Conservation (phyloP, 108 stramenopile genomes). For the Cyclotella distinguenda region DNA sequence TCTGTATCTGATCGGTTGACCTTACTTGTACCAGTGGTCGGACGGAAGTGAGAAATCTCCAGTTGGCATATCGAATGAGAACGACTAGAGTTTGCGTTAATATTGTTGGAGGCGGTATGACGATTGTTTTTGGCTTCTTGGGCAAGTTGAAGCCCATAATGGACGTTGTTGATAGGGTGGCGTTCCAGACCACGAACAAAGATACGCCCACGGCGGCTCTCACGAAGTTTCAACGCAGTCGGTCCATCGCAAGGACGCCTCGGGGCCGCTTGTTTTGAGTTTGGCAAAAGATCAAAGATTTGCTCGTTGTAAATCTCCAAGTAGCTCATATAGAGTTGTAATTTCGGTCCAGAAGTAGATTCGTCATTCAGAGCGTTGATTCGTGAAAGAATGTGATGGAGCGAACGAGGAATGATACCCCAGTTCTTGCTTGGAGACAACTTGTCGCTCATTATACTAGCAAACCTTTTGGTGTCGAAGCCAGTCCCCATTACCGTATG, state of each 20-base stretch:
- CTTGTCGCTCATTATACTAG: constrained; percentile 18
- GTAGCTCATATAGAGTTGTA: constrained; percentile 79
- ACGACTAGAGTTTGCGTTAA: constrained; percentile 90
- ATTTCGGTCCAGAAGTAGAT: constrained; percentile 13
- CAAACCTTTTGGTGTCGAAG: constrained; percentile 30
- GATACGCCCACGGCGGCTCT: constrained; percentile 76
- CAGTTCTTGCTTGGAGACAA: constrained; percentile 44
- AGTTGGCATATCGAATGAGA: constrained; percentile 93
- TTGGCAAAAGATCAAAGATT: constrained; percentile 87
- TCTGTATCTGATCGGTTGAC: neutral
- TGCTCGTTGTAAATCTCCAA: constrained; percentile 99
- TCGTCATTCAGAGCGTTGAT: constrained; percentile 26
- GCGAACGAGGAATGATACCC: constrained; percentile 83
- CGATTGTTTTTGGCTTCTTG: constrained; percentile 69
- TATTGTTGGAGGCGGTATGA: constrained; percentile 83
- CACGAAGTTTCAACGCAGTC: constrained; percentile 81
- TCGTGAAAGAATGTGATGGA: constrained; percentile 67
- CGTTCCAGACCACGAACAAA: constrained; percentile 82
- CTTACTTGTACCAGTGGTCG: neutral
- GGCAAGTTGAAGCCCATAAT: constrained; percentile 65
- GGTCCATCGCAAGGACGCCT: constrained; percentile 33
- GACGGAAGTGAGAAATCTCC: constrained; percentile 50
- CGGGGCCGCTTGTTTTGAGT: constrained; percentile 14
- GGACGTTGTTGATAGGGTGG: constrained; percentile 62
- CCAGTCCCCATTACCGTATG: constrained; percentile 92